Percentiles rank a stretch among this genome's conserved stretches.
phyloP scores from a whole-genome alignment of 441 rosid genomes.

The Populus trichocarpa region DNA sequence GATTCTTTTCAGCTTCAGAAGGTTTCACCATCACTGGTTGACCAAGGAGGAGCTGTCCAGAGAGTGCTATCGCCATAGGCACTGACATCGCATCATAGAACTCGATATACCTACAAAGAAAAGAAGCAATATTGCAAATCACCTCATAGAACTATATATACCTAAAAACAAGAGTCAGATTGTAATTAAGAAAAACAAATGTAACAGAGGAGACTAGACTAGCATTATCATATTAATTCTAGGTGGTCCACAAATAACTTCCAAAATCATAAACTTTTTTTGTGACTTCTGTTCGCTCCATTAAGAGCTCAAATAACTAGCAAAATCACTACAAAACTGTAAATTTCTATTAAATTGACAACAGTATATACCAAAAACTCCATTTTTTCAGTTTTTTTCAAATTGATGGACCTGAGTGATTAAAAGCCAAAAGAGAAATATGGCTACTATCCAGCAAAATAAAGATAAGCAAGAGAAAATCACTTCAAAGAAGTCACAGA shows the following conservation, averaged over 20 bases:
- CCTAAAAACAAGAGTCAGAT: constrained; percentile 37
- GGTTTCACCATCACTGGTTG: constrained; percentile 98
- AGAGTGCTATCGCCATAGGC: constrained; percentile 98
- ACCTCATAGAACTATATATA: constrained; percentile 91
- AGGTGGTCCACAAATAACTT: neutral
- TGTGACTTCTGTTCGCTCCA: neutral
- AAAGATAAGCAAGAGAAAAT: neutral
- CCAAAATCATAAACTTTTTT: neutral
- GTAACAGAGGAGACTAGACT: neutral
- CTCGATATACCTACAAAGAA: constrained; percentile 69
- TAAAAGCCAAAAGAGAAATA: neutral
- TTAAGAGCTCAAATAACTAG: neutral
- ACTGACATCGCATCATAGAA: constrained; percentile 98
- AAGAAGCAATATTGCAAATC: constrained; percentile 25
- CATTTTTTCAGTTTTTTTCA: neutral
- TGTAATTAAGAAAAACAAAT: neutral
- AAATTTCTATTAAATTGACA: neutral
- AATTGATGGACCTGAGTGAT: neutral
- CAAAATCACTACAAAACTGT: neutral
- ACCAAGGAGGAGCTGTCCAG: constrained; percentile 97
- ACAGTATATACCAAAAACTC: neutral
- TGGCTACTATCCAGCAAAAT: neutral
- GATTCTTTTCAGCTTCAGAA: constrained; percentile 98
- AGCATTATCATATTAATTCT: neutral
- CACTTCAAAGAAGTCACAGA: neutral